Evolutionary conservation across 78 protist genomes (phyloP), one percentile per base, ranked within the genome.

Genomic region (Salpingoeca rosetta): DNA sequence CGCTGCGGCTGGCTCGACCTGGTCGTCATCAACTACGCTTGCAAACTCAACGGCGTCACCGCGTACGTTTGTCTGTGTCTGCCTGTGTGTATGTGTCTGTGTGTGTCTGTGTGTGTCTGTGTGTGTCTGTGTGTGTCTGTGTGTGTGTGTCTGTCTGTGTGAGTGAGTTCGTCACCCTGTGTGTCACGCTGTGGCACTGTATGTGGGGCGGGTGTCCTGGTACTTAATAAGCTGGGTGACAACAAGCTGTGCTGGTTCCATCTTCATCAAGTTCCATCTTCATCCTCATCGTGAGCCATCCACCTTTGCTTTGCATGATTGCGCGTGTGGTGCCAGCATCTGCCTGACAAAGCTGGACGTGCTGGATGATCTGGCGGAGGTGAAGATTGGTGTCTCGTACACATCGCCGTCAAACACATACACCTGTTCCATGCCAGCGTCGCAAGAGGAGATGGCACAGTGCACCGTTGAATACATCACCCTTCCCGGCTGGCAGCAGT

Each of bases 1-100:
- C 86, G 98, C 43, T 91, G 94, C 43, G 98, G 98, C 39, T 95
- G 98, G 98, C 88, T 95, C 80, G 98, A 95, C 85, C 56, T 91
- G n/a, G 93, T 90, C 3, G 94, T 93, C 35, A 86, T 95, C 40
- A 84, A 91, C 83, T 95, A 94, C 90, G 76, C 94, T 10, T 44
- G 43, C n/a, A 73, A 87, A 88, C 81, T 95, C 84, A 95, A 94
- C 76, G 94, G 92, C 40, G 84, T 39, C 39, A 65, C 44, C 42
- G 10, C 57, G 28, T 28, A 2, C 57, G 83, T 41, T 7, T 44
- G 83, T 1, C 31, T n/a, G n/a, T n/a, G n/a, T n/a, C n/a, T n/a
- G n/a, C n/a, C n/a, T n/a, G n/a, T n/a, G n/a, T n/a, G n/a, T 10
- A 24, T 10, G 2, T 7, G 45, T 3, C 3, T 1, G 17, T 22